Conservation (phyloP, 225 moss, liverwort and hornwort species). For the Ulota crispa region DNA sequence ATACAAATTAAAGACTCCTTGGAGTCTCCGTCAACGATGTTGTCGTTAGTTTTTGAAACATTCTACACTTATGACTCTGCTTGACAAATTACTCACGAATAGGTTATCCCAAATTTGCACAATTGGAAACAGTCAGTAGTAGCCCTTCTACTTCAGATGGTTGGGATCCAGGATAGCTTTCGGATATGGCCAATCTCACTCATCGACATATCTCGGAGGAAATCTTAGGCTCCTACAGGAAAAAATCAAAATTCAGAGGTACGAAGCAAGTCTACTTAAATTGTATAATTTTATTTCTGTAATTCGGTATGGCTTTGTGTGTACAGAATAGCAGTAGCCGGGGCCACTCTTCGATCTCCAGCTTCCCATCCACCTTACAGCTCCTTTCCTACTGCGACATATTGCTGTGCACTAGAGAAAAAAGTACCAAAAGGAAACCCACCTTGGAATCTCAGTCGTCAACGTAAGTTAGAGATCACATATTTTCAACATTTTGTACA, state of each 20-base stretch:
- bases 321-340: constrained; percentile 1
- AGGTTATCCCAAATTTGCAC: background rate
- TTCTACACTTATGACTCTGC: no score
- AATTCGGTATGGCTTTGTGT: constrained; percentile 16
- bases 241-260: background rate
- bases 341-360: background rate
- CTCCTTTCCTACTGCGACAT: background rate
- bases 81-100: no score
- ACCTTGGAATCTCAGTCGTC: background rate
- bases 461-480: background rate
- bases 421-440: constrained; percentile 10
- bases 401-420: background rate
- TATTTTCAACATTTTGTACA: background rate
- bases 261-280: background rate
- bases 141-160: background rate
- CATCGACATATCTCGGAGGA: constrained; percentile 11
- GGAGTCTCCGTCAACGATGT: no score
- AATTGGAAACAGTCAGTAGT: background rate
- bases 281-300: constrained; percentile 17
- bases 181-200: background rate
- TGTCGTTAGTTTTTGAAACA: no score
- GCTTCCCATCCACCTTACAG: constrained; percentile 9
- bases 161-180: constrained; percentile 9
- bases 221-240: constrained; percentile 2
- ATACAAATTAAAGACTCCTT: no score